Base-by-base conservation (phyloP, 164 flowering plant species). In the Piper betle region DNA sequence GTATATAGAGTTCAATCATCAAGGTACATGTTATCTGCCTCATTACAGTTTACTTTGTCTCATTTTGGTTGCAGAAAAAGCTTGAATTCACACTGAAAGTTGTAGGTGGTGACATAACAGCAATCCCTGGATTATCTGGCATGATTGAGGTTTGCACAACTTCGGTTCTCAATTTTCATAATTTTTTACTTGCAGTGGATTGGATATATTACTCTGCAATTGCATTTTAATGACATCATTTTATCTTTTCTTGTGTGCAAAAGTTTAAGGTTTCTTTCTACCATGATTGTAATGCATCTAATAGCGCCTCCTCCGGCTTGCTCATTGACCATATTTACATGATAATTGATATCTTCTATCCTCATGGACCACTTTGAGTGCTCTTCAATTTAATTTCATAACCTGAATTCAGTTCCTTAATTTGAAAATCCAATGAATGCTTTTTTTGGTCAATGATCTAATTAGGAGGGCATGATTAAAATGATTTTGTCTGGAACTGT, bases 21-120 rank as follows among this genome's bases (percentile, higher is more conserved):
- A 38, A 38, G 6, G 40, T 11, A 62, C 58, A 54, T 12, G 39
- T 48, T 18, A 19, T 54, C 13, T 53, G 19, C 12, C 39, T 42
- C 15, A 2, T 46, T 10, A 46, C 50, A 6, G 15, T 46, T 46
- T 46, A 15, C 15, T 15, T 46, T 46, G 3, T 15, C 50, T 6
- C 15, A 25, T 64, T 64, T 60, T 53, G 37, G 59, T 61, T 78
- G 80, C 95, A 94, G 99, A 91, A 88, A 77, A 86, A 94, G 72
- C 66, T 94, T 78, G 97, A 94, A 75, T 85, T 91, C 62, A 91
- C 82, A 0, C 84, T 94, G 43, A 94, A 94, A 77, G 87, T 94
- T 69, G 62, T 91, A 69, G 99, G 99, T 39, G 96, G 97, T 16
- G 96, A 94, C 65, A 77, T 94, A 72, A 77, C 92, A 63, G 15